Percentiles rank a stretch among this genome's conserved stretches.
Evolutionary conservation across 495 filamentous ascomycete species (phyloP).

Genomic region (Neurospora tetraspora): DNA sequence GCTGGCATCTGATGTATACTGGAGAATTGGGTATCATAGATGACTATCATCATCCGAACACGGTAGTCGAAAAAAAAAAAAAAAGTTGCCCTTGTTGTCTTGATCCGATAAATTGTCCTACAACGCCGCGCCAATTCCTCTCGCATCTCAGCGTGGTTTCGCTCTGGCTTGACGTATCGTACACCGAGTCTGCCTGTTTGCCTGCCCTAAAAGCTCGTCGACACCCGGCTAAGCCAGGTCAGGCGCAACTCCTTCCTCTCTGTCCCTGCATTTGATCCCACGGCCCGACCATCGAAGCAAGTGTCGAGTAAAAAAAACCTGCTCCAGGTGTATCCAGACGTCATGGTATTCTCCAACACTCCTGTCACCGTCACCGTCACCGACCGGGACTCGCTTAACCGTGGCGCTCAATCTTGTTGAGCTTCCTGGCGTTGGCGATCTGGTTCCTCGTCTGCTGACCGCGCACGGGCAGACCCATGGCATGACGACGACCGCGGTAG

Average conservation of each 20-base stretch:
- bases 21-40: background rate
- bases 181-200: conserved; percentile 1
- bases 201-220: background rate
- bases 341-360: background rate
- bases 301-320: background rate
- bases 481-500: conserved; percentile 84
- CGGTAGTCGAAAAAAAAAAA: background rate
- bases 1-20: background rate
- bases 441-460: conserved; percentile 82
- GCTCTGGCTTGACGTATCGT: conserved; percentile 7
- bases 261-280: background rate
- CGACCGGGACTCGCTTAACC: conserved; percentile 25
- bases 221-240: background rate
- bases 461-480: conserved; percentile 74
- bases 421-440: conserved; percentile 63
- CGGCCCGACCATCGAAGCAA: background rate
- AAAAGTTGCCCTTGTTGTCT: background rate
- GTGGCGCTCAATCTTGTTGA: conserved; percentile 70
- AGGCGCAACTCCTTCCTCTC: background rate
- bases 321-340: background rate
- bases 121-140: background rate
- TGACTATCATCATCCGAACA: background rate
- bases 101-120: background rate
- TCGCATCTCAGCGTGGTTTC: background rate
- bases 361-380: background rate